Percentiles rank a stretch among this genome's conserved stretches.
These are phyloP conservation scores for Geotrichum phurueaensis DNA, from an alignment of 1,139 yeast species.

Conservation along the genomic window DNA sequence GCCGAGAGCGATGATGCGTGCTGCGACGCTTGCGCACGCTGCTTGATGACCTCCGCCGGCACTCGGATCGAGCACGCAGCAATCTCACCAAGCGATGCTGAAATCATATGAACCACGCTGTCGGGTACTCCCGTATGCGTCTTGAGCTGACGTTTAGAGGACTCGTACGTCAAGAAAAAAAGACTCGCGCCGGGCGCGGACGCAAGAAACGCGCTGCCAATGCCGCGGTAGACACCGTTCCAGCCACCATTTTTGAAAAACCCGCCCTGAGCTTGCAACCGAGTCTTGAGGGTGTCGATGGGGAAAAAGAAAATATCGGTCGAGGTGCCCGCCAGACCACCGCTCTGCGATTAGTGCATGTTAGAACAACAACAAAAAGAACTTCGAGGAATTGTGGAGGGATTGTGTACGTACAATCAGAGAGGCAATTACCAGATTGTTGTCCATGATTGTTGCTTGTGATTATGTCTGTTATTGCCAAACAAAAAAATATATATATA, in stretches of 20 bases:
- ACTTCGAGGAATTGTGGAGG: neutral
- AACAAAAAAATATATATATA: no score
- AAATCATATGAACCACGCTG: slow-evolving; percentile 63
- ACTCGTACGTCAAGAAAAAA: slow-evolving; percentile 84
- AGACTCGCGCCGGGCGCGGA: slow-evolving; percentile 90
- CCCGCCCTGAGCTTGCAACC: slow-evolving; percentile 93
- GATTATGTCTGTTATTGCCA: neutral
- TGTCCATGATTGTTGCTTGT: slow-evolving; percentile 20
- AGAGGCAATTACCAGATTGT: slow-evolving; percentile 30
- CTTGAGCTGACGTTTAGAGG: slow-evolving; percentile 51
- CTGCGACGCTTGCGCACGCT: slow-evolving; percentile 76
- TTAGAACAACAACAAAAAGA: slow-evolving; percentile 3
- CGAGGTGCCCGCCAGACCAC: slow-evolving; percentile 94
- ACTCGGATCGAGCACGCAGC: slow-evolving; percentile 92
- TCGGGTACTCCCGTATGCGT: slow-evolving; percentile 30
- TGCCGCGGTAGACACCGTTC: slow-evolving; percentile 81
- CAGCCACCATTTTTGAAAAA: slow-evolving; percentile 90
- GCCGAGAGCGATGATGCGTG: slow-evolving; percentile 60
- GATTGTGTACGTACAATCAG: slow-evolving; percentile 29
- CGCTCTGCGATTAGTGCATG: slow-evolving; percentile 45
- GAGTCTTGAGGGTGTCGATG: slow-evolving; percentile 86
- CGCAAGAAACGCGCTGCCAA: slow-evolving; percentile 90
- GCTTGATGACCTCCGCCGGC: slow-evolving; percentile 95
- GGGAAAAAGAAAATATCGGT: slow-evolving; percentile 95
- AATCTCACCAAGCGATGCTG: slow-evolving; percentile 85